phyloP scores from a whole-genome alignment of 192 early-diverging fungal species.

The Podochytrium sp. region DNA sequence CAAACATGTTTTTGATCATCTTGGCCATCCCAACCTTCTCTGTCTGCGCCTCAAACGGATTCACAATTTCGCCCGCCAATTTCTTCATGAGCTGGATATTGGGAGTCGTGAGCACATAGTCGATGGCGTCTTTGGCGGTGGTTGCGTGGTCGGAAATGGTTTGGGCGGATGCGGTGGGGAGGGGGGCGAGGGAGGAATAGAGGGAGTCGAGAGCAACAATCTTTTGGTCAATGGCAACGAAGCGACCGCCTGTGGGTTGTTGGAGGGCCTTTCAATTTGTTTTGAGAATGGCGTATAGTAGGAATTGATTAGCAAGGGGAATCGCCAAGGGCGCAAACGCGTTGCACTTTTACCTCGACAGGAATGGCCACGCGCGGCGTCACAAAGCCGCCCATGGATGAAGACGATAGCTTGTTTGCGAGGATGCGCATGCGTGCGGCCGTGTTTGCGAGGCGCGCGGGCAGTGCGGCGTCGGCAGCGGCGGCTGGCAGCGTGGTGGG shows the following conservation, averaged over 20 bases:
- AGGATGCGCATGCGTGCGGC: neutral
- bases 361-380: neutral
- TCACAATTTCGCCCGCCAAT: slow-evolving; percentile 8
- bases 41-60: neutral
- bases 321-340: too few relatives aligned
- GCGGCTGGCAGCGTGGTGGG: neutral
- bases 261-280: too few relatives aligned
- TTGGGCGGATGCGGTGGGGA: neutral
- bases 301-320: too few relatives aligned
- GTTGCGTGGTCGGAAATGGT: neutral
- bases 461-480: neutral
- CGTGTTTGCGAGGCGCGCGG: neutral
- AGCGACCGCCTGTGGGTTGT: neutral
- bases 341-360: too few relatives aligned
- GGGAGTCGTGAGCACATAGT: neutral
- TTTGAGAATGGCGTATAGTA: too few relatives aligned
- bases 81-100: neutral
- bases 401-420: neutral
- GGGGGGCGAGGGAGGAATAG: neutral
- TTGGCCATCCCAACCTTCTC: too few relatives aligned
- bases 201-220: neutral
- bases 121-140: neutral
- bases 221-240: slow-evolving; percentile 7
- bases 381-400: neutral
- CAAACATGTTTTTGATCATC: neutral